A percentile compares a stretch with the other conserved stretches of the same genome.
Conservation (phyloP, 2,329 filamentous ascomycete species). For the Colletotrichum australisinense region DNA sequence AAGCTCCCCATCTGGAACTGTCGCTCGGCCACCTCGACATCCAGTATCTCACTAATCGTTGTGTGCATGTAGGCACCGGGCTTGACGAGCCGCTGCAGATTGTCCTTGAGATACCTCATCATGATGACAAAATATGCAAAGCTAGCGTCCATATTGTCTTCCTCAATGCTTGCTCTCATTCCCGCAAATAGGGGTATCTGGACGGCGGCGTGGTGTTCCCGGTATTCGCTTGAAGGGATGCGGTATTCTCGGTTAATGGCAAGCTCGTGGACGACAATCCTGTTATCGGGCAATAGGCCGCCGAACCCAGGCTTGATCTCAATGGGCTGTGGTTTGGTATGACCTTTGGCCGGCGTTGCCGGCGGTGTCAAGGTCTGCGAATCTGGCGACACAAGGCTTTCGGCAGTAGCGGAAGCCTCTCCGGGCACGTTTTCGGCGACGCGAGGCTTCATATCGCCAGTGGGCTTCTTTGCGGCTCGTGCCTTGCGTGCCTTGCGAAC, state of each 20-base stretch:
- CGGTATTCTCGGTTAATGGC: slow-evolving; percentile 84
- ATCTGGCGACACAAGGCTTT: slow-evolving; percentile 52
- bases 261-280: slow-evolving; percentile 81
- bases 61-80: slow-evolving; percentile 79
- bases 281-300: slow-evolving; percentile 76
- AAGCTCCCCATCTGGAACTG: slow-evolving; percentile 80
- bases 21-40: slow-evolving; percentile 75
- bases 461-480: slow-evolving; percentile 72
- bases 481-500: slow-evolving; percentile 77
- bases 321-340: slow-evolving; percentile 52
- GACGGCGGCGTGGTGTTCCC: slow-evolving; percentile 64
- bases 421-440: slow-evolving; percentile 62
- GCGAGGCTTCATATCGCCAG: slow-evolving; percentile 77
- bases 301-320: slow-evolving; percentile 54
- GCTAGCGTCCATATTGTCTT: slow-evolving; percentile 72
- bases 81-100: slow-evolving; percentile 78
- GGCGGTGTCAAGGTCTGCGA: slow-evolving; percentile 66
- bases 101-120: slow-evolving; percentile 76
- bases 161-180: slow-evolving; percentile 73
- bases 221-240: slow-evolving; percentile 71
- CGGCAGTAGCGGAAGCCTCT: slow-evolving; percentile 50
- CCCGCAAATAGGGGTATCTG: slow-evolving; percentile 64
- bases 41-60: slow-evolving; percentile 80
- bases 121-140: slow-evolving; percentile 77
- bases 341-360: slow-evolving; percentile 57